Evolutionary conservation across 2,329 filamentous ascomycete species (phyloP), one percentile per base, ranked within the genome.

Genomic region (Neopestalotiopsis clavispora): DNA sequence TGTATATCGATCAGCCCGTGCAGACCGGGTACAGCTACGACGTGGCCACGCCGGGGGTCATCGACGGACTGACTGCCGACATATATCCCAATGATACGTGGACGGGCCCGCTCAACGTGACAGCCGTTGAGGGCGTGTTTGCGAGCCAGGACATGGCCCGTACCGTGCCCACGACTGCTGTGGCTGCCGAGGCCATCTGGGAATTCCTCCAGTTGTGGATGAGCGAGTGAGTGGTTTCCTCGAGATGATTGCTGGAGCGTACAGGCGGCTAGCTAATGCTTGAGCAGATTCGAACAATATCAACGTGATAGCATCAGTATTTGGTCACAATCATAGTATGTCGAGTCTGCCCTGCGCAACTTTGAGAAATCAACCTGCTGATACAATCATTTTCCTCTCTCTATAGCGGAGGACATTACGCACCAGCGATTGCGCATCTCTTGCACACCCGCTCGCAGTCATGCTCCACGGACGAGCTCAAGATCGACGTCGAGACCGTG

Each of bases 1-100:
- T 92, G 7, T 91, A 89, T 77, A 89, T 92, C 70, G 90, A 92
- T 74, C 86, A 92, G 77, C 90, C 76, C 0, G 72, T 75, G 69
- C 77, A 74, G 62, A 74, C 74, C 1, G 76, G 76, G 10, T 76
- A 77, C 71, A 78, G 76, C 30, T 78, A 79, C 61, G 72, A 76
- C 56, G 72, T 32, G 14, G 70, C 75, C 23, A 72, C 72, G 67
- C 76, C 76, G 30, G 74, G 73, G 14, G 74, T 74, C 17, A 65
- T 73, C 32, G 71, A 78, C 62, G 68, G 71, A 12, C 32, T 74
- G 32, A 63, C 68, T 34, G n/a, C 62, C 17, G 32, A 62, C 17
- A 72, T 67, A 23, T 52, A 28, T n/a, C 67, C 58, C 17, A 70
- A 28, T 42, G 66, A 66, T 4, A 52, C 32, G 45, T 67, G 30